phyloP scores from a whole-genome alignment of 164 flowering plant genomes.

The Vitis riparia region DNA sequence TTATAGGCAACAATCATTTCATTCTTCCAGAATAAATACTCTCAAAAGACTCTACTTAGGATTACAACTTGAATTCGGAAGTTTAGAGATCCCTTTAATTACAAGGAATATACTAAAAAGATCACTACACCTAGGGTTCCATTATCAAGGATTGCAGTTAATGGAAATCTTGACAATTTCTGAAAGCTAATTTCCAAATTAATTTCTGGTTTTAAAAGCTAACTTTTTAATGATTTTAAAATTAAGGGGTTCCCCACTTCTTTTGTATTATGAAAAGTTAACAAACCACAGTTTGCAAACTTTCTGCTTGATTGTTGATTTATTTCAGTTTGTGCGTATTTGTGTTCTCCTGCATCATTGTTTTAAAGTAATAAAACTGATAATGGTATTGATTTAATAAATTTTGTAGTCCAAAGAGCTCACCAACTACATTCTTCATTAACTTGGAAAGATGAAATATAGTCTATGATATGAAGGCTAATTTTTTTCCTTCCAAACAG shows the following conservation, averaged over 20 bases:
- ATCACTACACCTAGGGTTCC: background rate
- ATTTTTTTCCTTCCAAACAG: conserved; percentile 41
- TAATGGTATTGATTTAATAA: background rate
- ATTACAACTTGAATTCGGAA: background rate
- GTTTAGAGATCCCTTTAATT: background rate
- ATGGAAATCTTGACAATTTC: background rate
- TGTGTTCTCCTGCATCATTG: background rate
- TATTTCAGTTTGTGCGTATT: background rate
- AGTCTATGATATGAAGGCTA: background rate
- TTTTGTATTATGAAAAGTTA: background rate
- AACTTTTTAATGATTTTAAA: background rate
- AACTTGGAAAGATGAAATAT: background rate
- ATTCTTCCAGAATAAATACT: too few relatives aligned
- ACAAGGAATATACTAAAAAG: background rate
- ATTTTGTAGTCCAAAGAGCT: too few relatives aligned
- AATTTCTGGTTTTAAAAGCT: background rate
- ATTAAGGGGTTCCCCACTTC: background rate
- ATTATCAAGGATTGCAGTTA: background rate
- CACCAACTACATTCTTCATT: too few relatives aligned
- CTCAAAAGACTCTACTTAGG: background rate
- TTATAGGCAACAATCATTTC: too few relatives aligned
- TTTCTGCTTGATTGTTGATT: background rate
- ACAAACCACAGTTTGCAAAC: background rate
- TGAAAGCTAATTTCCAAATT: background rate
- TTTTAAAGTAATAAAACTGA: background rate